Evolutionary conservation across 306 rosid genomes (phyloP), one percentile per base, ranked within the genome.

Genomic region (Gastrolobium villosum): DNA sequence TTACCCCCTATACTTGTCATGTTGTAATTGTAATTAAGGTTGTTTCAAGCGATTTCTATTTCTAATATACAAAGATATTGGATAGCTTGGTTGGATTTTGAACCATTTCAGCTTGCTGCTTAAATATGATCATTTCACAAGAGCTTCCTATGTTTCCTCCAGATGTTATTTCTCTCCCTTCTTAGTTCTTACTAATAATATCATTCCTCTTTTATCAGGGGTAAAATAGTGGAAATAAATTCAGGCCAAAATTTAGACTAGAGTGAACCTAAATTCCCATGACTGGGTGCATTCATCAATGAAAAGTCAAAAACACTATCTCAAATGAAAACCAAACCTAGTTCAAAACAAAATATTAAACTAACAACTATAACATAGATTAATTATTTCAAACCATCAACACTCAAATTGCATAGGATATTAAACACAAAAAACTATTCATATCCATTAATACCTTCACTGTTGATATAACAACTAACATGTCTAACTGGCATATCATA

Each of bases 61-160:
- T 50, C 59, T 50, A 26, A 52, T 14, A 50, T 41, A 68, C 52
- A 75, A 43, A 40, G 5, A 50, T n/a, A 69, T 67, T 32, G 39
- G 15, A 75, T 56, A 45, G 20, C 40, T 26, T 8, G 54, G 41
- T 45, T 20, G 32, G 41, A 32, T 72, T 80, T 80, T 55, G 61
- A 45, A 64, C 62, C 40, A 67, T 56, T 78, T 45, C 32, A 15
- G 43, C 48, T 44, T 4, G 37, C 70, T 65, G 36, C 20, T 40
- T 40, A 7, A 6, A 6, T 5, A 20, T 41, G 44, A 55, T 5
- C 37, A 53, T 41, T 62, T 72, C 31, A 43, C 59, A 13, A 34
- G 52, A 59, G n/a, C 3, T 70, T 48, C 48, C 7, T 63, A 10
- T 63, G 37, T 53, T 70, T 49, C 34, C 40, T 30, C 5, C 40